Evolutionary conservation across 352 stramenopile species (phyloP).

Genomic region (Globisporangium middletonii): DNA sequence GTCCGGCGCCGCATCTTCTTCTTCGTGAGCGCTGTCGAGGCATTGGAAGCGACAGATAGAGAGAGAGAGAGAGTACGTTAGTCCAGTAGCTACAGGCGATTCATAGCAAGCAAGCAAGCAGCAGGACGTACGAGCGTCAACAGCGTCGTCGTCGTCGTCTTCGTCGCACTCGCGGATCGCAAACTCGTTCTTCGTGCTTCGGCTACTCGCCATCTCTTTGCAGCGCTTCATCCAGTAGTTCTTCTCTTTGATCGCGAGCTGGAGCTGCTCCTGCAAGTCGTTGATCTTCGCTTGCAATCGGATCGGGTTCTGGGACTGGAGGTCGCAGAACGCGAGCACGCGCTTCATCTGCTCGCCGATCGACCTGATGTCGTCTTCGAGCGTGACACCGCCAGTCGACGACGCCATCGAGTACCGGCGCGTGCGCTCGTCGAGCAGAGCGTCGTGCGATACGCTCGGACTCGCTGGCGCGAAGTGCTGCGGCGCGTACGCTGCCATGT

Average conservation of each 20-base stretch:
- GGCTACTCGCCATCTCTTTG: constrained; percentile 37
- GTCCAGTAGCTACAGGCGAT: background rate
- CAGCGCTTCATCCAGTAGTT: constrained; percentile 89
- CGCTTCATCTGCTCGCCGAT: constrained; percentile 82
- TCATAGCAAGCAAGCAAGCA: no score
- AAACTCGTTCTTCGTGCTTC: constrained; percentile 6
- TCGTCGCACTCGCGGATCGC: constrained; percentile 18
- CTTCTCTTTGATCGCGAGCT: constrained; percentile 73
- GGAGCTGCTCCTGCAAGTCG: constrained; percentile 74
- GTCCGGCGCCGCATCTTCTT: constrained; percentile 51
- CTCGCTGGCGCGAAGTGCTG: constrained; percentile 2
- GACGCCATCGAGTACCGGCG: constrained; percentile 40
- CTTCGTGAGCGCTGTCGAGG: constrained; percentile 33
- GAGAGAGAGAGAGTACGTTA: background rate
- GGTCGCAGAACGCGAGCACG: constrained; percentile 73
- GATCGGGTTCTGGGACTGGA: constrained; percentile 62
- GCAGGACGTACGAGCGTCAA: background rate
- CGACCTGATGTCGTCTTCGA: constrained; percentile 72
- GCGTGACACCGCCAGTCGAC: constrained; percentile 34
- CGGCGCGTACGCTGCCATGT: constrained; percentile 12
- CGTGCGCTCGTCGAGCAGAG: constrained; percentile 7
- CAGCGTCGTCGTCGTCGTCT: background rate
- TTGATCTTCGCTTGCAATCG: constrained; percentile 72
- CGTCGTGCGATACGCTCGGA: constrained; percentile 2
- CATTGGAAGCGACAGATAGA: background rate